Conservation (phyloP, 2,329 filamentous ascomycete genomes). For the Epichloe elymi region DNA sequence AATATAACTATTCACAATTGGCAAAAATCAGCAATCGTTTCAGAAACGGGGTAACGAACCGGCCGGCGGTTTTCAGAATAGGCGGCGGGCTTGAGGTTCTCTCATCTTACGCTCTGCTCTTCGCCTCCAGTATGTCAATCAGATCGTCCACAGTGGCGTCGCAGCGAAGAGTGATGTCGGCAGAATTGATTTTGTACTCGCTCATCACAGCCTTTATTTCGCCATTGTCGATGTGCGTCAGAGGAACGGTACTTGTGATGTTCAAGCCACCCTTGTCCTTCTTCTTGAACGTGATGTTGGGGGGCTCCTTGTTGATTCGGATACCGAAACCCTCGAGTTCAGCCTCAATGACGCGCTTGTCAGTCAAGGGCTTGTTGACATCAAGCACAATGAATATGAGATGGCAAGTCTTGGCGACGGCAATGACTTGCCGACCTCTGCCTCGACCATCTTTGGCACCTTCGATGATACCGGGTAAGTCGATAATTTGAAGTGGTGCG, state of each 20-base stretch:
- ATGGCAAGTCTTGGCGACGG: conserved; percentile 96
- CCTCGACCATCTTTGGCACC: conserved; percentile 97
- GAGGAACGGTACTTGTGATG: conserved; percentile 85
- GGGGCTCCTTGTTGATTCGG: conserved; percentile 90
- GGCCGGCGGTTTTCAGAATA: too few species aligned
- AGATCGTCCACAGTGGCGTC: conserved; percentile 95
- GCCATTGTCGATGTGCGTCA: conserved; percentile 86
- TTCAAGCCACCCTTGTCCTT: conserved; percentile 97
- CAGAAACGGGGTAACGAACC: too few species aligned
- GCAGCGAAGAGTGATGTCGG: conserved; percentile 94
- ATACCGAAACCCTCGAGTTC: conserved; percentile 97
- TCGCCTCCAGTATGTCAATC: conserved; percentile 91
- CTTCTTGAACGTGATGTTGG: conserved; percentile 98
- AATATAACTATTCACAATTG: conserved; percentile 57
- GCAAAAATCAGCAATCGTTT: background rate
- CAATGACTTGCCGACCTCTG: conserved; percentile 95
- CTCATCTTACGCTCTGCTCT: conserved; percentile 46
- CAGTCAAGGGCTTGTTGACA: conserved; percentile 94
- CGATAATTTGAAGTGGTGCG: conserved; percentile 94
- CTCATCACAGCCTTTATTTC: conserved; percentile 97
- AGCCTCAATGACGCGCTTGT: conserved; percentile 89
- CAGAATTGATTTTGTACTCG: conserved; percentile 93
- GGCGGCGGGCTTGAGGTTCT: background rate
- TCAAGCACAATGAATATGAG: conserved; percentile 97
- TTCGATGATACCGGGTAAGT: conserved; percentile 96